Evolutionary conservation across 108 stramenopile species (phyloP).

Genomic region (Aurantiochytrium sp.): DNA sequence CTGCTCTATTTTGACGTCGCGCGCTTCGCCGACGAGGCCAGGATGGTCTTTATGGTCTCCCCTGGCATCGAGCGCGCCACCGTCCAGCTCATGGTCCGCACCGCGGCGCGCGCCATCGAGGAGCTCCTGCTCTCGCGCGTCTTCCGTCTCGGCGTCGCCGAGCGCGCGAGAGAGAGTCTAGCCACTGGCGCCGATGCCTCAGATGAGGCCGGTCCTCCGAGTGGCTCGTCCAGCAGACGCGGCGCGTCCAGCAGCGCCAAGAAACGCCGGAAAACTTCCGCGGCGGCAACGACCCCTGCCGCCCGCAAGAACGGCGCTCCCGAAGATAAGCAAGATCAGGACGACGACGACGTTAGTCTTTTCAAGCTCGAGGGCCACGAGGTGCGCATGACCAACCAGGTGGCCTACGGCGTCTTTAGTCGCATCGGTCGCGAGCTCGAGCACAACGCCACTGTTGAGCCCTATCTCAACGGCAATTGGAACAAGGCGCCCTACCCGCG

Average conservation of each 20-base stretch:
- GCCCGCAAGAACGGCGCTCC: background rate
- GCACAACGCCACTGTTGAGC: background rate
- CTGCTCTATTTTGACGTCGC: background rate
- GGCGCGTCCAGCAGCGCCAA: background rate
- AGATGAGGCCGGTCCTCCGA: background rate
- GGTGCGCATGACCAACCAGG: conserved; percentile 1
- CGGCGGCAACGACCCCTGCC: background rate
- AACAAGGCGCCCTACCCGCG: background rate
- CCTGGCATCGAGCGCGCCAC: background rate
- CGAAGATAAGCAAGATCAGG: background rate
- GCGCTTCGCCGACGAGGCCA: background rate
- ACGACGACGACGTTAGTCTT: background rate
- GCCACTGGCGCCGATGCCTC: background rate
- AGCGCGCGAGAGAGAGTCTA: background rate
- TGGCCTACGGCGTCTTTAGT: background rate
- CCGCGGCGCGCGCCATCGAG: background rate
- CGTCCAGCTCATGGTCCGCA: background rate
- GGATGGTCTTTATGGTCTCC: background rate
- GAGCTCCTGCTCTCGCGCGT: background rate
- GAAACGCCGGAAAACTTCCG: background rate
- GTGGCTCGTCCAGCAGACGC: no score
- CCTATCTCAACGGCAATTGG: background rate
- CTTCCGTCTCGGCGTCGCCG: background rate
- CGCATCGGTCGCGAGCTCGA: background rate
- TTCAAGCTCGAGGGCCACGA: background rate